Conservation (phyloP, 495 filamentous ascomycete species). For the Physcia stellaris region DNA sequence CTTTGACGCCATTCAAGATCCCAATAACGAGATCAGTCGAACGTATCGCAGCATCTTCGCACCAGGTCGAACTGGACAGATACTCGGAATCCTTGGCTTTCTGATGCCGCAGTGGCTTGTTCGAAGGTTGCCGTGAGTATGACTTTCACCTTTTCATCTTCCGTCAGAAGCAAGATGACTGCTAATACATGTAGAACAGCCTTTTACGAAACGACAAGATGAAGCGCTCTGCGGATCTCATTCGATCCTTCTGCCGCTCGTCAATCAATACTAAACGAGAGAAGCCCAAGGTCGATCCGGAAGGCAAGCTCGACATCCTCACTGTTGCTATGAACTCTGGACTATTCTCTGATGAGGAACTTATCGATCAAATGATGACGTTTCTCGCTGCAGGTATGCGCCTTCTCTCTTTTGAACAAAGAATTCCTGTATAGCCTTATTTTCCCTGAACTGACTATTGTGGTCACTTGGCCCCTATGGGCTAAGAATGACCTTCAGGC, state of each 20-base stretch:
- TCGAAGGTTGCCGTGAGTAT: slow-evolving; percentile 4
- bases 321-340: slow-evolving; percentile 53
- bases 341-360: slow-evolving; percentile 34
- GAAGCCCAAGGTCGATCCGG: slow-evolving; percentile 5
- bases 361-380: slow-evolving; percentile 42
- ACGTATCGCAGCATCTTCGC: slow-evolving; percentile 32
- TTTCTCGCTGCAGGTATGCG: slow-evolving; percentile 36
- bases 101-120: slow-evolving; percentile 2
- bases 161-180: too few relatives aligned
- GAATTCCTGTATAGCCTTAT: too few relatives aligned
- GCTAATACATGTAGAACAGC: background rate
- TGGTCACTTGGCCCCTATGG: background rate
- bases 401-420: background rate
- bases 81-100: slow-evolving; percentile 2
- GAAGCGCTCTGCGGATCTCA: background rate
- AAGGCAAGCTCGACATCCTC: slow-evolving; percentile 24
- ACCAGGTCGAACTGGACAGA: background rate
- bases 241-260: slow-evolving; percentile 1
- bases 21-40: slow-evolving; percentile 35
- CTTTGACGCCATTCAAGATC: slow-evolving; percentile 50
- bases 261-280: background rate
- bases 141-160: background rate
- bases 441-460: too few relatives aligned
- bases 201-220: slow-evolving; percentile 5
- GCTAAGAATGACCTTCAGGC: slow-evolving; percentile 13